Conservation (phyloP, 257 asterid species). For the Solanum paucissectum region DNA sequence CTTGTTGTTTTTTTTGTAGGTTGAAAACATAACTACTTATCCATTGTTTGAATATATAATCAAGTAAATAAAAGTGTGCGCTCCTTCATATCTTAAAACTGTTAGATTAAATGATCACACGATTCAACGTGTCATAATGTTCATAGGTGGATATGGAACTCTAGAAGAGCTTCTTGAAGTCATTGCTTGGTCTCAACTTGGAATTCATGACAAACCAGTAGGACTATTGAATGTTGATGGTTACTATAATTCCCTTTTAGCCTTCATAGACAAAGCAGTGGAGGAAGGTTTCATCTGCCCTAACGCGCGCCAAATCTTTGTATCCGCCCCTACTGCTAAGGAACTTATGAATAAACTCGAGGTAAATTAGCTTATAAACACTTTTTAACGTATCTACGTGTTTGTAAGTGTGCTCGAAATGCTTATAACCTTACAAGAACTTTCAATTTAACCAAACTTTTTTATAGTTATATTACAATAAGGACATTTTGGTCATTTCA, state of each 20-base stretch:
- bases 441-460: too few species aligned
- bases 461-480: too few species aligned
- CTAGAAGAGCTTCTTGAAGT: constrained; percentile 35
- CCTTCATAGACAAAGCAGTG: constrained; percentile 29
- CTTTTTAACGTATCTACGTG: neutral
- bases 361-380: neutral
- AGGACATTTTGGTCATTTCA: neutral
- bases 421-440: neutral
- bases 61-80: neutral
- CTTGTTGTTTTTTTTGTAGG: neutral
- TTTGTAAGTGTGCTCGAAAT: neutral
- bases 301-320: constrained; percentile 28
- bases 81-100: neutral
- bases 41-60: neutral
- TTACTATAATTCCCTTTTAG: constrained; percentile 19
- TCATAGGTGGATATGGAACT: constrained; percentile 31
- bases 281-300: constrained; percentile 33
- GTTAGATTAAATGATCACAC: neutral
- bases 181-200: constrained; percentile 35
- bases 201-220: constrained; percentile 37
- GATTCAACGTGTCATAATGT: neutral
- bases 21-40: neutral
- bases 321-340: constrained; percentile 21
- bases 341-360: constrained; percentile 26
- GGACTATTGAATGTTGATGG: constrained; percentile 31